Evolutionary conservation across 257 asterid genomes (phyloP).

Genomic region (Ligustrum vulgare): DNA sequence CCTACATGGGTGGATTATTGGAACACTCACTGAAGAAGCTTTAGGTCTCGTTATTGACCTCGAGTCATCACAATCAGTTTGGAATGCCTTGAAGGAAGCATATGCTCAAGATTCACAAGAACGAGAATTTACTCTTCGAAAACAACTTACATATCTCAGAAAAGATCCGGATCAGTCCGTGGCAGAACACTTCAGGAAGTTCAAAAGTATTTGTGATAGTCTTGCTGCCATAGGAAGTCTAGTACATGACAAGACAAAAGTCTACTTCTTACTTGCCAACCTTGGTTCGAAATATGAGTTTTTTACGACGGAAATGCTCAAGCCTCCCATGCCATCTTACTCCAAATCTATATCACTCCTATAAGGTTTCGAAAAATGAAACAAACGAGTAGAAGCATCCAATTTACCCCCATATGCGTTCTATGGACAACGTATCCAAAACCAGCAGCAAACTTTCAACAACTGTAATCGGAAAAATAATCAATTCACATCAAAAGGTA

Average conservation of each 20-base stretch:
- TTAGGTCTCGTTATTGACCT: constrained; percentile 4
- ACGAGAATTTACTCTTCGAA: neutral
- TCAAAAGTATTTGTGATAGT: neutral
- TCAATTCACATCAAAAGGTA: neutral
- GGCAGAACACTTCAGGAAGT: neutral
- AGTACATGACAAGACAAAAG: neutral
- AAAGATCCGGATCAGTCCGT: neutral
- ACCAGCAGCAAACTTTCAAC: neutral
- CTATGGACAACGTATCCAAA: neutral
- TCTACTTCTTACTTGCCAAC: neutral
- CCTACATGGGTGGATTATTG: constrained; percentile 3
- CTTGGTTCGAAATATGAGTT: neutral
- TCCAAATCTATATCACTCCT: neutral
- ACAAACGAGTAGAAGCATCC: neutral
- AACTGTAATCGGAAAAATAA: neutral
- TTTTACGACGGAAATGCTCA: neutral
- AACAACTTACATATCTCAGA: neutral
- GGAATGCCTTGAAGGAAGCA: constrained; percentile 4
- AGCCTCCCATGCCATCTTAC: neutral
- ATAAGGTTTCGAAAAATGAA: neutral
- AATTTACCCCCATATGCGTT: neutral
- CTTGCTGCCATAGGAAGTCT: neutral
- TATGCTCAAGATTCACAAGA: neutral
- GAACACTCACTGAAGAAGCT: neutral
- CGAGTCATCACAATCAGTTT: neutral